These are phyloP conservation scores for Trichoderma erinaceum DNA, from an alignment of 495 filamentous ascomycete species.

Conservation along the genomic window DNA sequence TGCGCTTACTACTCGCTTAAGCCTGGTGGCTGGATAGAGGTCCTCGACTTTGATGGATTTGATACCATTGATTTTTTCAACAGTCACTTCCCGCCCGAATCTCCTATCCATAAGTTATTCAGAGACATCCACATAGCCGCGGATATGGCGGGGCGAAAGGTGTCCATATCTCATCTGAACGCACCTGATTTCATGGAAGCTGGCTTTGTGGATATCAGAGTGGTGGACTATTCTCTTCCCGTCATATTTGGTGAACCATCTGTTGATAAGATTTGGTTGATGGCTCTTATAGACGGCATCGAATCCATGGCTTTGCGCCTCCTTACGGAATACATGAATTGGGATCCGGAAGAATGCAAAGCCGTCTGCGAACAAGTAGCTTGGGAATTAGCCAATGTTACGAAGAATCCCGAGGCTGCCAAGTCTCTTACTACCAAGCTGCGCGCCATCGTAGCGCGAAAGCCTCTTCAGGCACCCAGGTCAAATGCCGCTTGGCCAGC, in stretches of 20 bases:
- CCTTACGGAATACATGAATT: slow-evolving; percentile 53
- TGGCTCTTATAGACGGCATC: slow-evolving; percentile 56
- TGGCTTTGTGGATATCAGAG: slow-evolving; percentile 57
- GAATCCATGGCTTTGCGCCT: slow-evolving; percentile 56
- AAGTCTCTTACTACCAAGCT: slow-evolving; percentile 43
- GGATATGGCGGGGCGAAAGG: slow-evolving; percentile 37
- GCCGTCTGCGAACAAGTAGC: slow-evolving; percentile 50
- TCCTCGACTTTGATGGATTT: slow-evolving; percentile 49
- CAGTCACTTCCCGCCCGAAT: slow-evolving; percentile 34
- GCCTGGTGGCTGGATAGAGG: slow-evolving; percentile 61
- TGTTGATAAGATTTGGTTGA: slow-evolving; percentile 61
- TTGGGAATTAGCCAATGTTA: slow-evolving; percentile 45
- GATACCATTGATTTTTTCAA: slow-evolving; percentile 33
- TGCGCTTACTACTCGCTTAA: slow-evolving; percentile 55
- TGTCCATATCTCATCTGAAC: slow-evolving; percentile 51
- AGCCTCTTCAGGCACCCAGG: slow-evolving; percentile 32
- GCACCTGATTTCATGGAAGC: slow-evolving; percentile 43
- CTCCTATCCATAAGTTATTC: slow-evolving; percentile 30
- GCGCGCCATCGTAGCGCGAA: slow-evolving; percentile 51
- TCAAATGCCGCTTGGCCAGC: background rate
- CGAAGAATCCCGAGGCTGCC: slow-evolving; percentile 32
- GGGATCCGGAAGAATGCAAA: slow-evolving; percentile 49
- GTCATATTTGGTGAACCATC: slow-evolving; percentile 49
- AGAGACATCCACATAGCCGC: slow-evolving; percentile 37
- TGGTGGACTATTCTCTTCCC: slow-evolving; percentile 52